phyloP scores from a whole-genome alignment of 2,329 filamentous ascomycete genomes.

The Gremmenia infestans region DNA sequence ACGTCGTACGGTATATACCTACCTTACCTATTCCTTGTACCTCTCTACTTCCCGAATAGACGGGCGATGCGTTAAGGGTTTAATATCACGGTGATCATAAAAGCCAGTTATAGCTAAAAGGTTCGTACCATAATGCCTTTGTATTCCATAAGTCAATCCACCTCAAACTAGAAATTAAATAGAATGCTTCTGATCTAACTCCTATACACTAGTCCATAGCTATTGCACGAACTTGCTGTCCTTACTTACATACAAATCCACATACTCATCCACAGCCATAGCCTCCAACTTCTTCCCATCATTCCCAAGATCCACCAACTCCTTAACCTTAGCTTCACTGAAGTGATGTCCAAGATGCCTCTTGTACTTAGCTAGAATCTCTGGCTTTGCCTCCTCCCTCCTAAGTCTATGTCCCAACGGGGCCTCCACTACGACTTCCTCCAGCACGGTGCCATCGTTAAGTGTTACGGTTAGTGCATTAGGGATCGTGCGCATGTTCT shows the following conservation, averaged over 20 bases:
- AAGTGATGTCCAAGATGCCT: slow-evolving; percentile 85
- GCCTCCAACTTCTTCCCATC: slow-evolving; percentile 70
- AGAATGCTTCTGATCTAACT: too few species aligned
- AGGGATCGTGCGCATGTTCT: slow-evolving; percentile 87
- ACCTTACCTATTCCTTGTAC: too few species aligned
- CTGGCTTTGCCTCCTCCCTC: slow-evolving; percentile 94
- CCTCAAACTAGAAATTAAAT: too few species aligned
- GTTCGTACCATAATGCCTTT: too few species aligned
- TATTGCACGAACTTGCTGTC: slow-evolving; percentile 53
- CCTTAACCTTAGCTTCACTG: slow-evolving; percentile 67
- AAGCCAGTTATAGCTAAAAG: too few species aligned
- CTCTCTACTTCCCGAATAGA: too few species aligned
- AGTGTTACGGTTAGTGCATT: slow-evolving; percentile 94
- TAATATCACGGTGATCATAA: too few species aligned
- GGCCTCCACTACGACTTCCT: slow-evolving; percentile 89
- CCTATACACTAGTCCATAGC: too few species aligned
- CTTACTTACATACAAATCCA: slow-evolving; percentile 71
- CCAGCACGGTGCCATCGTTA: slow-evolving; percentile 86
- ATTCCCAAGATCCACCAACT: slow-evolving; percentile 75
- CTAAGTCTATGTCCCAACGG: slow-evolving; percentile 88
- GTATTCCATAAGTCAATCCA: too few species aligned
- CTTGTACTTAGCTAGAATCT: slow-evolving; percentile 94
- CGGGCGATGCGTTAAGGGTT: too few species aligned
- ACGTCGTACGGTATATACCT: too few species aligned
- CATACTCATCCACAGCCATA: slow-evolving; percentile 86